Base-by-base conservation (phyloP, 768 basidiomycete genomes). In the Phanerodontia chrysosporium region DNA sequence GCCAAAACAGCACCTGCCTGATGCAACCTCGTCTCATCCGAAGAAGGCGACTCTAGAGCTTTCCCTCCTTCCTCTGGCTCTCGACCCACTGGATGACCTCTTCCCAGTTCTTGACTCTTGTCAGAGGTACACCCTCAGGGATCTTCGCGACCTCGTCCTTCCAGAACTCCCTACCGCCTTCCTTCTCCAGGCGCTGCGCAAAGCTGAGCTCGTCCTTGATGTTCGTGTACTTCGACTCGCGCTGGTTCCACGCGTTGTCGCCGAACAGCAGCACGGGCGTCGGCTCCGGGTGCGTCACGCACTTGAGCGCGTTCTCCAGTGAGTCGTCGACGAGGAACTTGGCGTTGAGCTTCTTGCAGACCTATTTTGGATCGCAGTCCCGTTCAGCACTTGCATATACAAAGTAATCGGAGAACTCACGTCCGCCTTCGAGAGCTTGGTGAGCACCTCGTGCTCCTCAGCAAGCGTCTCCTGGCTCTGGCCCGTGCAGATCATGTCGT, bases 301-400 rank as follows among this genome's bases (percentile, higher is more conserved):
- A 85, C 58, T 83, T 78, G 27, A 88, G 62, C 36, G 86, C 87
- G 70, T 92, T 92, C 70, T 92, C 90, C 44, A 86, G 66, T 6
- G 89, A 90, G 73, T 93, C 91, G 70, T 93, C 91, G 58, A 93
- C 84, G 54, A 93, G 74, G 39, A 91, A 67, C 42, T 78, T 76
- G 12, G 90, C 87, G 16, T 79, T 78, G 18, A 92, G 72, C 59
- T 82, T 76, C 32, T 80, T 73, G 67, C 89, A 88, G 48, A 90
- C 82, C 85, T 89, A 27, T 21, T 18, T 10, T 18, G 22, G 18
- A 16, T 16, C 44, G 32, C 24, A 36, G 51, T 24, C 21, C 27
- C 25, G 21, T 27, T 52, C 49, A 57, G 22, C 22, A 28, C 28
- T 28, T 29, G 7, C 42, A 49, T 51, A 28, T 36, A 35, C 42